Conservation (phyloP, 129 eudicot genomes). For the Lactuca saligna region DNA sequence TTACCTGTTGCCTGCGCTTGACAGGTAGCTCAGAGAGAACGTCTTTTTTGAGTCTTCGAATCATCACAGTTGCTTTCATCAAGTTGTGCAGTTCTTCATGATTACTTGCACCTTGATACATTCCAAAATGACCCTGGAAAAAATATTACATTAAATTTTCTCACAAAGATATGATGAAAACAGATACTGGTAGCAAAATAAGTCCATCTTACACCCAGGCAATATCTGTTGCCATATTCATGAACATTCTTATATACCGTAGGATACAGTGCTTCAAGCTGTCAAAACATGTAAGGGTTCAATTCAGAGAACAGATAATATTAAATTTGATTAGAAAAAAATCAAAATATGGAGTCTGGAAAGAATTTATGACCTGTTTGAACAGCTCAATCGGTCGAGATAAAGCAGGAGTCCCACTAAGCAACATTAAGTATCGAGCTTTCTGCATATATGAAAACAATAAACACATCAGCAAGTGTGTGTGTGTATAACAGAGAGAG, state of each 20-base stretch:
- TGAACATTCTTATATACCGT: conserved; percentile 75
- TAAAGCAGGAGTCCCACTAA: conserved; percentile 98
- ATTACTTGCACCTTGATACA: conserved; percentile 97
- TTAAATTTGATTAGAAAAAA: not conserved
- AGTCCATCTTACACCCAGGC: conserved; percentile 87
- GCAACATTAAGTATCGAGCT: conserved; percentile 78
- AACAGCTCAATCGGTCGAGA: conserved; percentile 90
- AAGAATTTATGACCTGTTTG: conserved; percentile 68
- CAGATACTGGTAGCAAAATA: not conserved
- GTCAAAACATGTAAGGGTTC: conserved; percentile 26
- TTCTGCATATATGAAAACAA: conserved; percentile 45
- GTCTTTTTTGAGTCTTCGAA: conserved; percentile 93
- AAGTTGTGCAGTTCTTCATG: conserved; percentile 96
- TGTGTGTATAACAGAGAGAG: not conserved
- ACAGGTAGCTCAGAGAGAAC: conserved; percentile 91
- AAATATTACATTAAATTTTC: not conserved
- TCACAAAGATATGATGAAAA: conserved; percentile 1
- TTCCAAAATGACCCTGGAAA: conserved; percentile 80
- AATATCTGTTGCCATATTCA: conserved; percentile 92
- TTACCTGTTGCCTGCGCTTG: conserved; percentile 96
- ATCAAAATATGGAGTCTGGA: conserved; percentile 3
- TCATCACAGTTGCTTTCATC: conserved; percentile 93
- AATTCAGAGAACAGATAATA: conserved; percentile 2
- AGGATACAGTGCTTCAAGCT: conserved; percentile 96
- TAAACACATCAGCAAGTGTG: conserved; percentile 24